Base-by-base conservation (phyloP, 805 yeast species). In the Saccharomycopsis sp. region DNA sequence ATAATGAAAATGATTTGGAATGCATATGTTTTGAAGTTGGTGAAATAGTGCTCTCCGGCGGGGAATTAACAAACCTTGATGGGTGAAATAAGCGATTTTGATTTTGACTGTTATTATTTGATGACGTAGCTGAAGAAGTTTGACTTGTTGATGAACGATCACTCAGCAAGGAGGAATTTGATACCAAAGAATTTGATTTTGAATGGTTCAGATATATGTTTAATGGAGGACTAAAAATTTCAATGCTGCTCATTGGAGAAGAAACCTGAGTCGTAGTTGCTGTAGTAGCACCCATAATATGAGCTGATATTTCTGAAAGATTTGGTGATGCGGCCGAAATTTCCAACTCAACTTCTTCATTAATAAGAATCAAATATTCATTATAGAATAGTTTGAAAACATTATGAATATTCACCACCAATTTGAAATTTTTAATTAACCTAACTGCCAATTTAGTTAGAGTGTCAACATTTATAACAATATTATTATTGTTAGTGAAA, bases 311-410 rank as follows among this genome's bases (percentile, higher is more conserved):
- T 8, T 31, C 35, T 31, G 19, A 20, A 9, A 8, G 35, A 26
- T 32, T 40, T 7, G 47, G 42, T 16, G 49, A 37, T 5, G 49
- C 34, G 8, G 52, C 52, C 11, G 43, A 34, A 22, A 49, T 42
- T 19, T 49, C 47, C 17, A 49, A 38, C 26, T 49, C 52, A 17
- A 49, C 50, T 29, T 49, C 52, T 34, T 49, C 52, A 29, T 49
- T 49, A 21, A 49, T 47, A 7, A 49, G 21, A 24, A 49, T 49
- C 26, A 49, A 37, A 32, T 49, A 49, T 28, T 49, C 52, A 31
- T 49, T 49, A 28, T 49, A 45, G 23, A 49, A 49, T 14, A 45
- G 38, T 27, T 49, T 49, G 33, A 49, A 42, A 20, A 49, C 35
- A 37, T 46, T 49, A 17, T 49, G 45, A 19, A 49, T 47, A 31